Evolutionary conservation across 2,329 filamentous ascomycete genomes (phyloP).

Genomic region (Penicillium nordicum): DNA sequence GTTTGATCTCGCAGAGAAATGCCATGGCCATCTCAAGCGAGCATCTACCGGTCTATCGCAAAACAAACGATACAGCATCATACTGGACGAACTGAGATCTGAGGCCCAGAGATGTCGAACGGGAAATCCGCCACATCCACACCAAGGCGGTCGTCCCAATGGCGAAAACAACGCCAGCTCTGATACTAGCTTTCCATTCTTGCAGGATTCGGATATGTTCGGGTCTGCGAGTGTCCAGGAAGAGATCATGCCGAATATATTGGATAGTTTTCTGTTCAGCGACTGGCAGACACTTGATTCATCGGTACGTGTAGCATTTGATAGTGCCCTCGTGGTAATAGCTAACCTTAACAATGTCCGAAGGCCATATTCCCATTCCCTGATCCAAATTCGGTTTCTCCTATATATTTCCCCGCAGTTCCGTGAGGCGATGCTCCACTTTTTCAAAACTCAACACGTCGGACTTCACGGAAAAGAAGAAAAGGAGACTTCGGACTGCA

Average conservation of each 20-base stretch:
- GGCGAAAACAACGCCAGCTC: neutral
- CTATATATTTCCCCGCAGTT: neutral
- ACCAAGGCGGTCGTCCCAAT: neutral
- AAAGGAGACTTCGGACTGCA: neutral
- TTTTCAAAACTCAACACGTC: neutral
- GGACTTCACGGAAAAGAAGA: slow-evolving; percentile 6
- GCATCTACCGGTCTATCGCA: slow-evolving; percentile 42
- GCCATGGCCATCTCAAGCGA: slow-evolving; percentile 46
- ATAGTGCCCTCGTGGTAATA: neutral
- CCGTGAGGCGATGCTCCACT: neutral
- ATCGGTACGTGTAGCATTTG: neutral
- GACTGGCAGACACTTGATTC: slow-evolving; percentile 11
- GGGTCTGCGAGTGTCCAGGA: neutral
- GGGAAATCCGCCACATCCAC: neutral
- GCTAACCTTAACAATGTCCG: neutral
- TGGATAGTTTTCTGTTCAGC: neutral
- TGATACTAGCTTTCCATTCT: neutral
- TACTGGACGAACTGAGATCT: slow-evolving; percentile 51
- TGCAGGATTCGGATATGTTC: neutral
- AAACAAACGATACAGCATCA: slow-evolving; percentile 50
- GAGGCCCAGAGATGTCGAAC: slow-evolving; percentile 27
- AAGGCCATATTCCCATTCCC: slow-evolving; percentile 7
- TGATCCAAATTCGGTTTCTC: slow-evolving; percentile 6
- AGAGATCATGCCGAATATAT: neutral
- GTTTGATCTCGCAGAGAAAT: slow-evolving; percentile 45